Conservation (phyloP, 306 rosid genomes). For the Styphnolobium japonicum region DNA sequence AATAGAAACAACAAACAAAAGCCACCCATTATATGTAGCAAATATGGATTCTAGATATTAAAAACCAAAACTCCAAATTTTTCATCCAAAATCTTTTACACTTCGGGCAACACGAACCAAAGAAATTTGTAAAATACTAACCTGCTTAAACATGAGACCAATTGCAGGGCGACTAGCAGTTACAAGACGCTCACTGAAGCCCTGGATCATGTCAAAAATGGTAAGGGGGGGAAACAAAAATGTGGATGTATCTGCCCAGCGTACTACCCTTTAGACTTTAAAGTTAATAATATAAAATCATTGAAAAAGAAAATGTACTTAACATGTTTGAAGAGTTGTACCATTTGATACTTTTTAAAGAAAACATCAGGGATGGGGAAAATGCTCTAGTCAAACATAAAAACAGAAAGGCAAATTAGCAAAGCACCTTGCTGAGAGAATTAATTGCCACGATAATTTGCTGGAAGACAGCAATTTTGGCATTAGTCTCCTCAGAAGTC, state of each 20-base stretch:
- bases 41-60: background rate
- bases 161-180: conserved; percentile 94
- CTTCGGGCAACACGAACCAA: background rate
- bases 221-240: background rate
- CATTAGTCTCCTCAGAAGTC: conserved; percentile 63
- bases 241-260: background rate
- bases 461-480: conserved; percentile 68
- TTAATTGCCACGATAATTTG: conserved; percentile 92
- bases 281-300: background rate
- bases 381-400: background rate
- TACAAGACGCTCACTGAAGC: conserved; percentile 95
- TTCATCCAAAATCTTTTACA: background rate
- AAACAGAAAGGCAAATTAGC: conserved; percentile 16
- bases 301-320: background rate
- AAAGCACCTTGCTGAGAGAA: conserved; percentile 91
- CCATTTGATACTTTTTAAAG: background rate
- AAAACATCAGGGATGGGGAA: background rate
- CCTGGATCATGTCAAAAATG: conserved; percentile 50
- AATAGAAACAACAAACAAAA: background rate
- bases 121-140: conserved; percentile 30
- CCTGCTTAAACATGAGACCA: conserved; percentile 97
- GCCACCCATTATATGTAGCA: background rate
- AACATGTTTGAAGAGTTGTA: background rate
- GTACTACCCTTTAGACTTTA: conserved; percentile 6
- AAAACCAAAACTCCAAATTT: background rate